Conservation (phyloP, 1,284 basidiomycete genomes). For the Rhodotorula glutinis region DNA sequence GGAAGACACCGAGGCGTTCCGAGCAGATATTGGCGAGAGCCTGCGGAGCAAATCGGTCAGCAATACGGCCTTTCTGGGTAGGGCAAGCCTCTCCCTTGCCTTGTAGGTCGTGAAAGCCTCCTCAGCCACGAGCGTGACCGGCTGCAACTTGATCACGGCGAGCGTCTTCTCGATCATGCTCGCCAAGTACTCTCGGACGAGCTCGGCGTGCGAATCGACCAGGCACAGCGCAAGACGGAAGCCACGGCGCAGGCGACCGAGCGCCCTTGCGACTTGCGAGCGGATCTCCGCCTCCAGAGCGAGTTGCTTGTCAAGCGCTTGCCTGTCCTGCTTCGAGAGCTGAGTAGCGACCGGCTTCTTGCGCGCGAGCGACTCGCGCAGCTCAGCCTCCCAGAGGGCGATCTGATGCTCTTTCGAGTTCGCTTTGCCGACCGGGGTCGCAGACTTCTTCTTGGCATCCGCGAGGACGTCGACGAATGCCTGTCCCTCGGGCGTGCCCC, state of each 20-base stretch:
- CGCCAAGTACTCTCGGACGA: slow-evolving; percentile 61
- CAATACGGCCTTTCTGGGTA: too few relatives aligned
- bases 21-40: slow-evolving; percentile 53
- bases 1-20: slow-evolving; percentile 64
- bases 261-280: slow-evolving; percentile 57
- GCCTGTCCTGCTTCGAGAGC: slow-evolving; percentile 78
- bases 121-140: slow-evolving; percentile 60
- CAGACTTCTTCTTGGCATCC: slow-evolving; percentile 22
- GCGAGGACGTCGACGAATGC: slow-evolving; percentile 61
- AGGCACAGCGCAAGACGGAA: slow-evolving; percentile 66
- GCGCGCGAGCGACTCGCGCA: slow-evolving; percentile 74
- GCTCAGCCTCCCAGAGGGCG: slow-evolving; percentile 87
- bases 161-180: slow-evolving; percentile 62
- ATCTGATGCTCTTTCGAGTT: slow-evolving; percentile 76
- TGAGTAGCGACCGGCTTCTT: slow-evolving; percentile 57
- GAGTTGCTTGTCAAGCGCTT: slow-evolving; percentile 72
- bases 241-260: slow-evolving; percentile 62
- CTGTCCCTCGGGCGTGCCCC: slow-evolving; percentile 74
- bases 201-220: slow-evolving; percentile 54
- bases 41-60: slow-evolving; percentile 9
- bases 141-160: slow-evolving; percentile 57
- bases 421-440: slow-evolving; percentile 19
- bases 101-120: slow-evolving; percentile 72
- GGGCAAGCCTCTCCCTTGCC: slow-evolving; percentile 49
- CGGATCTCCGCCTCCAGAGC: slow-evolving; percentile 71